A percentile compares a stretch with the other conserved stretches of the same genome.
Evolutionary conservation across 257 asterid genomes (phyloP).

Genomic region (Solanum paucissectum): DNA sequence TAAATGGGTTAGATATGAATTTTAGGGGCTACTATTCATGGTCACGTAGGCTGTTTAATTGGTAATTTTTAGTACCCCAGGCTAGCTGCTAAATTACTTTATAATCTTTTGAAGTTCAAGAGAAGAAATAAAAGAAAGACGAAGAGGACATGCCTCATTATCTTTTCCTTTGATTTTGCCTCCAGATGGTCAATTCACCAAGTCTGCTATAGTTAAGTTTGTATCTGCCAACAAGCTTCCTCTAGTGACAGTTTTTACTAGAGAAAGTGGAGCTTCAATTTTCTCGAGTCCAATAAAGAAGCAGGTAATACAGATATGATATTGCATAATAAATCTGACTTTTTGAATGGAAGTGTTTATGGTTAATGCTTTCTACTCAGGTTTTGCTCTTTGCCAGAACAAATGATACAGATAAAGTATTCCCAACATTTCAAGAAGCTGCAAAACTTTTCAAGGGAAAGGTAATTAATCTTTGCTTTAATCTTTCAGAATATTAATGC

Average conservation of each 20-base stretch:
- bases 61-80: neutral
- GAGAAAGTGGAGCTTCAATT: slow-evolving; percentile 66
- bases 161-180: neutral
- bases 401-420: slow-evolving; percentile 36
- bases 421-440: slow-evolving; percentile 74
- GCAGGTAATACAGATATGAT: slow-evolving; percentile 37
- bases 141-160: neutral
- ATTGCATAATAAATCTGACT: neutral
- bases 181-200: slow-evolving; percentile 73
- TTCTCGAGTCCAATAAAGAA: slow-evolving; percentile 77
- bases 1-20: neutral
- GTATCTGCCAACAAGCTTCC: slow-evolving; percentile 85
- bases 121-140: neutral
- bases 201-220: slow-evolving; percentile 56
- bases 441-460: slow-evolving; percentile 89
- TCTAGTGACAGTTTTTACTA: slow-evolving; percentile 62
- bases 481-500: no score
- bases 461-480: slow-evolving; percentile 27
- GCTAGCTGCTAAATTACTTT: neutral
- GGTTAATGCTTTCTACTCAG: slow-evolving; percentile 27
- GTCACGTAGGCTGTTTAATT: neutral
- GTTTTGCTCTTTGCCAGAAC: slow-evolving; percentile 75
- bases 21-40: neutral
- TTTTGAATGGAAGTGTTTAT: neutral
- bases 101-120: neutral